These are phyloP conservation scores for Fusarium scirpi DNA, from an alignment of 2,329 filamentous ascomycete genomes.

Conservation along the genomic window DNA sequence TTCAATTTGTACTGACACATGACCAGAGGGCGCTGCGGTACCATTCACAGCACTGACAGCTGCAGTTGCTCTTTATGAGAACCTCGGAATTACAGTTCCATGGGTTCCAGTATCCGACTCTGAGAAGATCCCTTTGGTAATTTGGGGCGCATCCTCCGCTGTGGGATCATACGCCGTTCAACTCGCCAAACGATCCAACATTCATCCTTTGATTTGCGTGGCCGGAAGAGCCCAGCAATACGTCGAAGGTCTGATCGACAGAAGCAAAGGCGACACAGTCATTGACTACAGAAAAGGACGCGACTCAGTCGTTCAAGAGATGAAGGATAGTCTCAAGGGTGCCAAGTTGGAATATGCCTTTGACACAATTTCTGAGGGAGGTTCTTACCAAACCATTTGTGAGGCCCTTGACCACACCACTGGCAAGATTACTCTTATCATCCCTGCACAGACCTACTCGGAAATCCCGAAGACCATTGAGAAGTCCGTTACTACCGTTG, in stretches of 20 bases:
- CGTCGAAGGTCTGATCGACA: slow-evolving; percentile 20
- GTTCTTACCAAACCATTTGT: slow-evolving; percentile 34
- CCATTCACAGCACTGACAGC: slow-evolving; percentile 26
- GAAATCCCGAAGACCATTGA: slow-evolving; percentile 27
- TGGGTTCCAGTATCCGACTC: not conserved
- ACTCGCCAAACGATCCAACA: slow-evolving; percentile 21
- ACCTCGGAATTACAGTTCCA: slow-evolving; percentile 11
- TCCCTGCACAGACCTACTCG: slow-evolving; percentile 26
- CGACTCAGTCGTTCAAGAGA: not conserved
- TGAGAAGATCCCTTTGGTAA: slow-evolving; percentile 3
- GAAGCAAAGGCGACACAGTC: slow-evolving; percentile 20
- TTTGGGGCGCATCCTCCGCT: slow-evolving; percentile 34
- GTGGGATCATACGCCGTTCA: slow-evolving; percentile 30
- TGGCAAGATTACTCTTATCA: slow-evolving; percentile 26
- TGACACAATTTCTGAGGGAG: slow-evolving; percentile 29
- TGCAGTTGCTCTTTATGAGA: slow-evolving; percentile 16
- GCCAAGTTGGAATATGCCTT: slow-evolving; percentile 16
- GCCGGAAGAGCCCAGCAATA: slow-evolving; percentile 27
- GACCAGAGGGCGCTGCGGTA: slow-evolving; percentile 13
- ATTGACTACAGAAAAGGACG: slow-evolving; percentile 30
- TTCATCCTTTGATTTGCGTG: slow-evolving; percentile 32
- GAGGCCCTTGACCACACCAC: slow-evolving; percentile 5
- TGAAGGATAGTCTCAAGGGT: not conserved
- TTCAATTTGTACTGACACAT: not conserved
- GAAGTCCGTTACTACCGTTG: slow-evolving; percentile 25